phyloP scores from a whole-genome alignment of 306 rosid species.

The Herpetospermum pedunculosum region DNA sequence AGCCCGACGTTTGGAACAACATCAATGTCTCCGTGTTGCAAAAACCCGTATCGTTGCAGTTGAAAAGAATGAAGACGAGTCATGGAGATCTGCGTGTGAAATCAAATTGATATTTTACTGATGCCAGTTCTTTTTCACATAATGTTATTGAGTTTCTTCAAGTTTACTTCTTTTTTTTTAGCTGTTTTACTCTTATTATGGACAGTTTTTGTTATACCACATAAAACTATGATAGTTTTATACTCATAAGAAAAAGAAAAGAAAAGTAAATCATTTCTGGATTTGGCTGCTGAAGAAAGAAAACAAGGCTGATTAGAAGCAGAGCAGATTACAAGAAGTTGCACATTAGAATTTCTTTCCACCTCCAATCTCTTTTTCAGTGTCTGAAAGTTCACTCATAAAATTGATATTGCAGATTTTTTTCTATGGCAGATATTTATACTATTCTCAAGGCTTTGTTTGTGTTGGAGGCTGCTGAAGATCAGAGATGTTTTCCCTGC shows the following conservation, averaged over 20 bases:
- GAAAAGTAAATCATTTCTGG: background rate
- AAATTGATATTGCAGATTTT: background rate
- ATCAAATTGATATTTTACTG: slow-evolving; percentile 20
- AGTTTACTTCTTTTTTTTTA: background rate
- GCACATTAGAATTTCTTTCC: background rate
- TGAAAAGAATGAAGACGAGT: slow-evolving; percentile 39
- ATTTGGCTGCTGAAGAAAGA: background rate
- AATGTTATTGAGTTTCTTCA: background rate
- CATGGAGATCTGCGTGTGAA: slow-evolving; percentile 20
- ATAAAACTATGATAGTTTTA: background rate
- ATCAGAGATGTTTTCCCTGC: background rate
- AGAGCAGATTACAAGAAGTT: background rate
- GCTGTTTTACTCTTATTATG: background rate
- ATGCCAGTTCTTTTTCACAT: background rate
- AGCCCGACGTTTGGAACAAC: slow-evolving; percentile 71
- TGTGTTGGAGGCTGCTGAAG: background rate
- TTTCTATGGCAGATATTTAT: background rate
- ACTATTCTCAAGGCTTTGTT: background rate
- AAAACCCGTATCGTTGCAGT: slow-evolving; percentile 39
- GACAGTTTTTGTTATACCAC: background rate
- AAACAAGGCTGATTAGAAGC: background rate
- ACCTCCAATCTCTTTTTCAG: background rate
- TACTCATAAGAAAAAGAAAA: background rate
- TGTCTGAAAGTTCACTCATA: background rate
- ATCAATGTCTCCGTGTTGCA: slow-evolving; percentile 67